A percentile compares a stretch with the other conserved stretches of the same genome.
phyloP scores from a whole-genome alignment of 352 stramenopile genomes.

The Globisporangium barbulae region DNA sequence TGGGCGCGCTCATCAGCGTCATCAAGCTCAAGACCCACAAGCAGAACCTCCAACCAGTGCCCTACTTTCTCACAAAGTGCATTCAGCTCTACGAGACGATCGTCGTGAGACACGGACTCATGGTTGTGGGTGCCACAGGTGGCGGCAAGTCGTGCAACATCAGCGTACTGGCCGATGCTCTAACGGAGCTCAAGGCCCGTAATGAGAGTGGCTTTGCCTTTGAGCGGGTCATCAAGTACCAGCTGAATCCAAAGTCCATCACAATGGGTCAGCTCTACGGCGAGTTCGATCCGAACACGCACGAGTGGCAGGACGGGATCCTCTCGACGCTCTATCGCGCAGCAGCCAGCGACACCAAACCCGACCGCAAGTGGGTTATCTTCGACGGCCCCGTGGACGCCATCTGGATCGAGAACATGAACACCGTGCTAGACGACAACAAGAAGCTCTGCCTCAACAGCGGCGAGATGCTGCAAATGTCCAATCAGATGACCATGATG shows the following conservation, averaged over 20 bases:
- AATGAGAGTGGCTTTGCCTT: conserved; percentile 84
- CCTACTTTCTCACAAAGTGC: conserved; percentile 93
- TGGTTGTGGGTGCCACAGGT: conserved; percentile 92
- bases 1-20: conserved; percentile 81
- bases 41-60: conserved; percentile 81
- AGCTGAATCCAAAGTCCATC: conserved; percentile 95
- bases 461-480: conserved; percentile 95
- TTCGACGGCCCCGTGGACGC: conserved; percentile 94
- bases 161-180: conserved; percentile 86
- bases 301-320: conserved; percentile 96
- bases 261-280: conserved; percentile 95
- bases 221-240: conserved; percentile 87
- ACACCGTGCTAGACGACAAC: conserved; percentile 95
- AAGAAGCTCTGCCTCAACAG: conserved; percentile 94
- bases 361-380: conserved; percentile 93
- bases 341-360: conserved; percentile 83
- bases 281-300: conserved; percentile 93
- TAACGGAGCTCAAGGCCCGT: conserved; percentile 83
- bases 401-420: conserved; percentile 98
- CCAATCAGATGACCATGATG: conserved; percentile 96
- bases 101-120: conserved; percentile 93
- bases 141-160: conserved; percentile 91
- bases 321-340: conserved; percentile 92
- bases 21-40: conserved; percentile 88
- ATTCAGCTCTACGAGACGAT: conserved; percentile 96